Percentiles rank a stretch among this genome's conserved stretches.
phyloP scores from a whole-genome alignment of 2,329 filamentous ascomycete species.

The Fusarium domesticum region DNA sequence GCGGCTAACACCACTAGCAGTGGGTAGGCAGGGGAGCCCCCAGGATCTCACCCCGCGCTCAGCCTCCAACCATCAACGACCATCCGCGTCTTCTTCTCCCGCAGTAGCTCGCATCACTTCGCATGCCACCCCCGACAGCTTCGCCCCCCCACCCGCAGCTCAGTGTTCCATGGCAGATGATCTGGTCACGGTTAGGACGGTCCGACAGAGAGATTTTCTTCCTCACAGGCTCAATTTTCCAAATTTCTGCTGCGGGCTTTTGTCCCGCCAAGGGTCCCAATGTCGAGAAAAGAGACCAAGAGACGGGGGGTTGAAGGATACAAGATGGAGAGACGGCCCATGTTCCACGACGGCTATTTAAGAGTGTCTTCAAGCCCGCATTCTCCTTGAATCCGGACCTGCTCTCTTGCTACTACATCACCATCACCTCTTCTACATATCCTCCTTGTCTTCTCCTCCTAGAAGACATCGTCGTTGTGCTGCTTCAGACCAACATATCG shows the following conservation, averaged over 20 bases:
- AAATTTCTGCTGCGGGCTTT: conserved; percentile 11
- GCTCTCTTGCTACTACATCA: conserved; percentile 1
- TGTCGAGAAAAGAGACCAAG: conserved; percentile 7
- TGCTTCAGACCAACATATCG: background rate
- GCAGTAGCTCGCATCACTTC: too few species aligned
- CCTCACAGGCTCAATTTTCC: conserved; percentile 2
- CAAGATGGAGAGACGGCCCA: conserved; percentile 16
- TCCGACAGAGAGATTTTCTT: conserved; percentile 38
- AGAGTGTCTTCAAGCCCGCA: conserved; percentile 19
- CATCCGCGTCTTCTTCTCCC: too few species aligned
- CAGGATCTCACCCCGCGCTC: too few species aligned
- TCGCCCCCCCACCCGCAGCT: conserved; percentile 11
- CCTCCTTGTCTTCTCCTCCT: background rate
- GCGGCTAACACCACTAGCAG: too few species aligned
- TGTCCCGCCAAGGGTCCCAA: conserved; percentile 16
- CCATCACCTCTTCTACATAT: background rate
- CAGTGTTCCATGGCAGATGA: conserved; percentile 23
- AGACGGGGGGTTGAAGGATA: conserved; percentile 3
- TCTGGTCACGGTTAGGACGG: conserved; percentile 49
- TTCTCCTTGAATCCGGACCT: background rate
- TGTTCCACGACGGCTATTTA: conserved; percentile 25
- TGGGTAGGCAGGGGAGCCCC: too few species aligned
- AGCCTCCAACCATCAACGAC: too few species aligned
- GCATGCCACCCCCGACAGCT: too few species aligned
- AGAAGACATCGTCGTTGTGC: background rate